Evolutionary conservation across 352 stramenopile species (phyloP).

Genomic region (Phytophthora uliginosa): DNA sequence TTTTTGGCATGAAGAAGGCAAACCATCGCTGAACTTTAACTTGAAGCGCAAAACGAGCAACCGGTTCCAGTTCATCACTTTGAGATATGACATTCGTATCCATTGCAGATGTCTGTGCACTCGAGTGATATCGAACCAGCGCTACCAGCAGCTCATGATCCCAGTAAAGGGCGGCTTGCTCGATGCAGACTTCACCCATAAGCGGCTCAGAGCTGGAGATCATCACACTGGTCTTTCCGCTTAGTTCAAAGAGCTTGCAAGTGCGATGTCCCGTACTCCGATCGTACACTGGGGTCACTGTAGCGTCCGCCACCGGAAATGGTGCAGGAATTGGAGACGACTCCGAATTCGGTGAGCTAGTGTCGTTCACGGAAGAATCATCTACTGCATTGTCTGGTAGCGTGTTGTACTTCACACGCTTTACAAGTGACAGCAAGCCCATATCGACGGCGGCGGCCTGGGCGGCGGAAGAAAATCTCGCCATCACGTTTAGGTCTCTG

Average conservation of each 20-base stretch:
- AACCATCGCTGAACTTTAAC: slow-evolving; percentile 64
- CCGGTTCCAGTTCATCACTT: neutral
- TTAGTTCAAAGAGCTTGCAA: slow-evolving; percentile 68
- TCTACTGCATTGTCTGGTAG: slow-evolving; percentile 38
- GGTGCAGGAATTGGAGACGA: slow-evolving; percentile 8
- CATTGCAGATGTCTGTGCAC: neutral
- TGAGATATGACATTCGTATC: neutral
- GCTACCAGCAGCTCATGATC: slow-evolving; percentile 75
- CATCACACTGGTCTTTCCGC: slow-evolving; percentile 61
- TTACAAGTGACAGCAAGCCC: slow-evolving; percentile 53
- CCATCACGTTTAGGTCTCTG: slow-evolving; percentile 66
- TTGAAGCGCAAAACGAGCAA: slow-evolving; percentile 46
- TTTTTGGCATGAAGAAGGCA: slow-evolving; percentile 64
- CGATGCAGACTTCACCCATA: slow-evolving; percentile 54
- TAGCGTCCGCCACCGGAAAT: slow-evolving; percentile 24
- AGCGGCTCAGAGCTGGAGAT: slow-evolving; percentile 65
- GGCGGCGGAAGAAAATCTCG: slow-evolving; percentile 66
- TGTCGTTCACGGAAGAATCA: slow-evolving; percentile 35
- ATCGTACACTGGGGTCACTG: slow-evolving; percentile 60
- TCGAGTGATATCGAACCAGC: slow-evolving; percentile 66
- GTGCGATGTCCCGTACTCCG: slow-evolving; percentile 44
- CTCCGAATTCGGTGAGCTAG: slow-evolving; percentile 30
- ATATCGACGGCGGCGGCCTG: slow-evolving; percentile 63
- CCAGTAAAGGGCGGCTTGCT: slow-evolving; percentile 76
- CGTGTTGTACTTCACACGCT: slow-evolving; percentile 37